Evolutionary conservation across 129 eudicot genomes (phyloP), one percentile per base, ranked within the genome.

Genomic region (Logfia minima): DNA sequence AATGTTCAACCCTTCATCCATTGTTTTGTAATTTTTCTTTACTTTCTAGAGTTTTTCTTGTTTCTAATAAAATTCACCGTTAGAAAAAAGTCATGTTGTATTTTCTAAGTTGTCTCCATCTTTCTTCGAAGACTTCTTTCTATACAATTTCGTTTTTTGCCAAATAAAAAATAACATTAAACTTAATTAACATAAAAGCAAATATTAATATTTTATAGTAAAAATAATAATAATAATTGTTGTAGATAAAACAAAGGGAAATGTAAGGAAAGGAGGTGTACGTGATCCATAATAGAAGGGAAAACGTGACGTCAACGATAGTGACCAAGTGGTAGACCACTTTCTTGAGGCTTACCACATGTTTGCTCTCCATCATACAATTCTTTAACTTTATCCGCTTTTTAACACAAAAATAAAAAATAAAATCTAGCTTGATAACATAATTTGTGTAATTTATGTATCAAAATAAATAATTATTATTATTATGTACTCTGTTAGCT

Each of bases 311-410:
- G 81, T 88, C 85, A 84, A 23, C 77, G 95, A 89, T 83, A 75
- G 92, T 80, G 96, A 87, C 96, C 67, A 92, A 85, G 89, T 89
- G 81, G 81, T 65, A 78, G 80, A 65, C 70, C 62, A 58, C 79
- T 71, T 80, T 79, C 81, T 82, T 80, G 80, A 29, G 31, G 60
- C 53, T 76, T 67, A 71, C 82, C 77, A 52, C 74, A 32, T 51
- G 28, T 64, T 74, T 76, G 72, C 35, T 64, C 71, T 75, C 34
- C 79, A 55, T 81, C 79, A 55, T 32, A 43, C 60, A 71, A 64
- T 79, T 77, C 75, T 83, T 60, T 19, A 26, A 52, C 69, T 64
- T 80, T 31, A 23, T 75, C 29, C 26, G 8, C 21, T 51, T 32
- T 72, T 9, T 52, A 29, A 31, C 48, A 24, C 1, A 1, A 11